Evolutionary conservation across 129 eudicot genomes (phyloP).

Genomic region (carrot (Daucus carota)): DH1_v3.0 NC_030388.2:23928001-23928500

Average conservation of each 20-base stretch:
- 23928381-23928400: too few relatives aligned
- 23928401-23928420: too few relatives aligned
- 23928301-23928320: background rate
- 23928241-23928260: too few relatives aligned
- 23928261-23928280: background rate
- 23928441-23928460: constrained; percentile 20
- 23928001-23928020: background rate
- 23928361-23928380: too few relatives aligned
- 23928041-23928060: background rate
- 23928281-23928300: background rate
- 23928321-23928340: background rate
- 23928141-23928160: background rate
- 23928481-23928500: background rate
- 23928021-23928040: background rate
- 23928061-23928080: background rate
- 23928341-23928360: constrained; percentile 26
- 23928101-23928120: background rate
- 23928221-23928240: background rate
- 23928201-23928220: too few relatives aligned
- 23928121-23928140: background rate
- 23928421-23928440: too few relatives aligned
- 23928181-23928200: too few relatives aligned
- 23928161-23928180: background rate
- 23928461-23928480: constrained; percentile 32
- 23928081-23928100: background rate